A percentile compares a stretch with the other conserved stretches of the same genome.
phyloP scores from a whole-genome alignment of 2,329 filamentous ascomycete genomes.

The Aspergillus unguis region DNA sequence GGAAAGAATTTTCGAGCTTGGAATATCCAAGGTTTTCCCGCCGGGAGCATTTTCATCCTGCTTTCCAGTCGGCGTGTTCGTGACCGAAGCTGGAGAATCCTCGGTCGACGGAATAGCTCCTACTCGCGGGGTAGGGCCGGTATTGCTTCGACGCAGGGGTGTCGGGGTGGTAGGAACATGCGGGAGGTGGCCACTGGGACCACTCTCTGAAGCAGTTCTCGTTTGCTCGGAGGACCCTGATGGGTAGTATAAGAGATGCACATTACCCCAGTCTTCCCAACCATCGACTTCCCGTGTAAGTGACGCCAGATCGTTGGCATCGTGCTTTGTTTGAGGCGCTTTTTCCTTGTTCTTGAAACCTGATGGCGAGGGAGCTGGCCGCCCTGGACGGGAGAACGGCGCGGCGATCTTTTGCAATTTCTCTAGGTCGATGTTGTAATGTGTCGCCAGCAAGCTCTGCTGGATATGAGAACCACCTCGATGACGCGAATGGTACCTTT shows the following conservation, averaged over 20 bases:
- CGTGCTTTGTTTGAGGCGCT: constrained; percentile 51
- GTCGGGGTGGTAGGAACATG: constrained; percentile 69
- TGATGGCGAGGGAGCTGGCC: constrained; percentile 49
- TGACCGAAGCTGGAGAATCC: constrained; percentile 51
- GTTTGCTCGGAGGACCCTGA: constrained; percentile 31
- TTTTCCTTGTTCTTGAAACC: constrained; percentile 76
- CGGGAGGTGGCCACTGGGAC: constrained; percentile 30
- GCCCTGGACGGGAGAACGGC: constrained; percentile 72
- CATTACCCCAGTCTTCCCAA: constrained; percentile 77
- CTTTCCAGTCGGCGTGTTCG: constrained; percentile 35
- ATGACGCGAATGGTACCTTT: constrained; percentile 87
- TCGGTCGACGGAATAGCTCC: constrained; percentile 44
- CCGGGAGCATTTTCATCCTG: constrained; percentile 37
- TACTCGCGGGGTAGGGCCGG: constrained; percentile 54
- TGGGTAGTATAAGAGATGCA: constrained; percentile 77
- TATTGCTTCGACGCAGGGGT: constrained; percentile 67
- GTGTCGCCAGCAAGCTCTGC: constrained; percentile 71
- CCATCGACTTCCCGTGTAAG: constrained; percentile 58
- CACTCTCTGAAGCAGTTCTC: constrained; percentile 32
- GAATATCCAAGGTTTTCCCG: constrained; percentile 62
- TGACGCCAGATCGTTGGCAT: constrained; percentile 79
- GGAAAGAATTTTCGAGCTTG: constrained; percentile 47
- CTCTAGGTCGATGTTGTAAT: constrained; percentile 72
- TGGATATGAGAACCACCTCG: constrained; percentile 68
- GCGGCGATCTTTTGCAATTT: constrained; percentile 78